Evolutionary conservation across 257 asterid species (phyloP).

Genomic region (Cordia subcordata): DNA sequence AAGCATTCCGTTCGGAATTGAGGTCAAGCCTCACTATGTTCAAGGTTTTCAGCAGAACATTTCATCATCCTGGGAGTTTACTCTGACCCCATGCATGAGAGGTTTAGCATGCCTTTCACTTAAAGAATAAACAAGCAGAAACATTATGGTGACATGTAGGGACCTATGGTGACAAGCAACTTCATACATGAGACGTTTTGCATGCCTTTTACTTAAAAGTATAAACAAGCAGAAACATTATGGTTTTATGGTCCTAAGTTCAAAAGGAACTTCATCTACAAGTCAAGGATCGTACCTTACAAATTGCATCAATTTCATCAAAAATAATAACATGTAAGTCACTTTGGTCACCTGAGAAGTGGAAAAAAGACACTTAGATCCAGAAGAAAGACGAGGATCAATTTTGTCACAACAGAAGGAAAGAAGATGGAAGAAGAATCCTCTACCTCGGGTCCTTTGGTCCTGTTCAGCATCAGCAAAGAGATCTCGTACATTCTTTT

Average conservation of each 20-base stretch:
- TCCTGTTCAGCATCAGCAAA: slow-evolving; percentile 99
- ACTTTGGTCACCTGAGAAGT: slow-evolving; percentile 89
- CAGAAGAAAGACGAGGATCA: slow-evolving; percentile 7
- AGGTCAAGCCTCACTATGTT: no score
- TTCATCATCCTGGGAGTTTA: no score
- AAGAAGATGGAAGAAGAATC: background rate
- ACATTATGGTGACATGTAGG: no score
- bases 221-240: no score
- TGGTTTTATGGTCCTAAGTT: background rate
- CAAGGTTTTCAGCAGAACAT: no score
- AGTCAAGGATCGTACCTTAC: slow-evolving; percentile 62
- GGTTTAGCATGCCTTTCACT: no score
- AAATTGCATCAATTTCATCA: slow-evolving; percentile 99
- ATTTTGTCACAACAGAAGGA: slow-evolving; percentile 11
- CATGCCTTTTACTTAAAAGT: no score
- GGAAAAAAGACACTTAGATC: slow-evolving; percentile 19
- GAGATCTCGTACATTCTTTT: slow-evolving; percentile 93
- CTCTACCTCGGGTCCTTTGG: slow-evolving; percentile 77
- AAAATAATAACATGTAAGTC: slow-evolving; percentile 94
- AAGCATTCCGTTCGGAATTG: no score
- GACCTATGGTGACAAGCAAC: background rate
- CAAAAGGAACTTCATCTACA: slow-evolving; percentile 4
- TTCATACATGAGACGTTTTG: no score
- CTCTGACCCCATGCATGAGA: no score
- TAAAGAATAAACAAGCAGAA: no score